Conservation (phyloP, 805 yeast species). For the Nakazawaea molendinolei region DNA sequence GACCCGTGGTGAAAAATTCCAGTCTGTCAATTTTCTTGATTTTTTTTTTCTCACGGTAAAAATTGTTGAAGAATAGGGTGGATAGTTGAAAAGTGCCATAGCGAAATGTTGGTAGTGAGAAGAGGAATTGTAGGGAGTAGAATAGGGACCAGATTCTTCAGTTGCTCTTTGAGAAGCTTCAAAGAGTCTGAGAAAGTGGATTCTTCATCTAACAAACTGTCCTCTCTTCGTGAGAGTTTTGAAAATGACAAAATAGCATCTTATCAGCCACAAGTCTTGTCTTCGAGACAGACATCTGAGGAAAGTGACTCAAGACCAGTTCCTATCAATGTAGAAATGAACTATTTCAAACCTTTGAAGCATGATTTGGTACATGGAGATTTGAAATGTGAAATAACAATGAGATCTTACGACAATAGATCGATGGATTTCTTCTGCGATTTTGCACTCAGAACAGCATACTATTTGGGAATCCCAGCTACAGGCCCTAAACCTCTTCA, state of each 20-base stretch:
- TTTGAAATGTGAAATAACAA: slow-evolving; percentile 67
- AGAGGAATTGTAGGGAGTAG: too few relatives aligned
- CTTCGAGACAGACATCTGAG: slow-evolving; percentile 17
- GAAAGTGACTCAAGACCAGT: slow-evolving; percentile 43
- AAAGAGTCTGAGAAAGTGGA: slow-evolving; percentile 1
- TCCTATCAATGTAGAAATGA: slow-evolving; percentile 81
- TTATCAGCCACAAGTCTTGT: slow-evolving; percentile 30
- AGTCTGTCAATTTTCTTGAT: too few relatives aligned
- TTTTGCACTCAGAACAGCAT: slow-evolving; percentile 86
- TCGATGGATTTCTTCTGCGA: slow-evolving; percentile 73
- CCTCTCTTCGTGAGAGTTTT: slow-evolving; percentile 6
- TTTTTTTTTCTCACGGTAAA: too few relatives aligned
- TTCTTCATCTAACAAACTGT: too few relatives aligned
- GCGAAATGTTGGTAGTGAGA: too few relatives aligned
- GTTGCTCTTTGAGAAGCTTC: not conserved
- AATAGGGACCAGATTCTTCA: not conserved
- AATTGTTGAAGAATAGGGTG: too few relatives aligned
- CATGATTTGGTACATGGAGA: slow-evolving; percentile 64
- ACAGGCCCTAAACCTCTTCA: slow-evolving; percentile 64
- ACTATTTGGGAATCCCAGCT: slow-evolving; percentile 81
- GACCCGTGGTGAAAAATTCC: too few relatives aligned
- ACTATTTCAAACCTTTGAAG: slow-evolving; percentile 73
- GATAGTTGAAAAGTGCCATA: too few relatives aligned
- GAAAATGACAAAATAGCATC: slow-evolving; percentile 3
- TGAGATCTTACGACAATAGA: slow-evolving; percentile 65